Evolutionary conservation across 2,329 filamentous ascomycete species (phyloP).

Genomic region (Aspergillus amoenus): DNA sequence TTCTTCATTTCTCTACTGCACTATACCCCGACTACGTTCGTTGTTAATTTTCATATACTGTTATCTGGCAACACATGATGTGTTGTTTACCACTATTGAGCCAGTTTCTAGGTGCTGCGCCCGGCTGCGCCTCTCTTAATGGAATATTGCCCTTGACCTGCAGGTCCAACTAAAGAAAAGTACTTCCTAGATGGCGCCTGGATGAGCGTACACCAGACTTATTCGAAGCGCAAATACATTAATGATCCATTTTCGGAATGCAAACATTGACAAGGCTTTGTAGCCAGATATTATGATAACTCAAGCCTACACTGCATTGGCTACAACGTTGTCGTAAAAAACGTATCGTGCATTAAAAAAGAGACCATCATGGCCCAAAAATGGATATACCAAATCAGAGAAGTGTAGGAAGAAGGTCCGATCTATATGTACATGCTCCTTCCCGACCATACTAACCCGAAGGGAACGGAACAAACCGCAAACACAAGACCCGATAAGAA

Average conservation of each 20-base stretch:
- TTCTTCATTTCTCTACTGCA: slow-evolving; percentile 1
- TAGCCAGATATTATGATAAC: background rate
- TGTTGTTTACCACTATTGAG: background rate
- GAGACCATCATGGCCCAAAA: background rate
- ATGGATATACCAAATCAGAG: background rate
- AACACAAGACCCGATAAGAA: background rate
- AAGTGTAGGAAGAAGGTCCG: background rate
- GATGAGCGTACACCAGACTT: background rate
- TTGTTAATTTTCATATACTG: background rate
- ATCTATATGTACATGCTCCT: background rate
- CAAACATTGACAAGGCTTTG: background rate
- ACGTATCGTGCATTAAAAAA: background rate
- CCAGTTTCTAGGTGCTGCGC: background rate
- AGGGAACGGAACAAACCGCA: background rate
- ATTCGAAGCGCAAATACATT: background rate
- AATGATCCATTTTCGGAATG: background rate
- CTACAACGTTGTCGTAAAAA: background rate
- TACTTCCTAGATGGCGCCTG: background rate
- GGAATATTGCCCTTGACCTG: background rate
- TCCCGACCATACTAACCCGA: background rate
- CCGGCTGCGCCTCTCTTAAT: background rate
- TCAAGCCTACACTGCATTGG: background rate
- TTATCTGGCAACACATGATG: background rate
- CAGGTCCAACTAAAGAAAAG: background rate
- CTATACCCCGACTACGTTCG: slow-evolving; percentile 4